Evolutionary conservation across 179 eudicot genomes (phyloP).

Genomic region (Actinidia chinensis): DNA sequence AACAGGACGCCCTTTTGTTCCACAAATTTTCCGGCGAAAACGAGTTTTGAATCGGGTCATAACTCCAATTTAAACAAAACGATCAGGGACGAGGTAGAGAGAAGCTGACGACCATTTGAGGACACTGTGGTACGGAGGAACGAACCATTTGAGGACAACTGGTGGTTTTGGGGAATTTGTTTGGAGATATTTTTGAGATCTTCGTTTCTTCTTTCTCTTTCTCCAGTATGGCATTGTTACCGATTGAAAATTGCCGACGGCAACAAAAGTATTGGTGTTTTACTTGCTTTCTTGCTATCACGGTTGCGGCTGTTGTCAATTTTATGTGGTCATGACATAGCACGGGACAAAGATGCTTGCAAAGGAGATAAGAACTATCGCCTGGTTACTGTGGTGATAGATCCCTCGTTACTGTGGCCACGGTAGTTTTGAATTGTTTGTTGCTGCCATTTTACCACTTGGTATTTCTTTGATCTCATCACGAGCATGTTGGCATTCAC

Average conservation of each 20-base stretch:
- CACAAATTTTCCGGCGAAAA: constrained; percentile 45
- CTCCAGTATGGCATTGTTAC: constrained; percentile 91
- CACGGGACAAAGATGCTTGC: constrained; percentile 67
- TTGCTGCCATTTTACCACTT: constrained; percentile 59
- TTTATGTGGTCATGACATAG: constrained; percentile 61
- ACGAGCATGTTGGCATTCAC: constrained; percentile 71
- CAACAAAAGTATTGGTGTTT: constrained; percentile 58
- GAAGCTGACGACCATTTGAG: constrained; percentile 82
- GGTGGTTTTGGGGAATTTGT: constrained; percentile 92
- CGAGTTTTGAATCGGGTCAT: constrained; percentile 47
- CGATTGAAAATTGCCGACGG: constrained; percentile 56
- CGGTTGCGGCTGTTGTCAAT: constrained; percentile 53
- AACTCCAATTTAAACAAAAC: constrained; percentile 55
- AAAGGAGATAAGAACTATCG: constrained; percentile 60
- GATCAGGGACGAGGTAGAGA: constrained; percentile 52
- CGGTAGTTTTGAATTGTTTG: constrained; percentile 53
- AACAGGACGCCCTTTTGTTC: constrained; percentile 48
- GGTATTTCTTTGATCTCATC: constrained; percentile 58
- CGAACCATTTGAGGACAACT: constrained; percentile 81
- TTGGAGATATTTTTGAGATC: constrained; percentile 80
- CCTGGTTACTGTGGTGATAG: too few relatives aligned
- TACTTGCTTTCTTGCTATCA: constrained; percentile 88
- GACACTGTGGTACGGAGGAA: constrained; percentile 99
- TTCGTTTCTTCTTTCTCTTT: constrained; percentile 92
- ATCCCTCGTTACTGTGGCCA: constrained; percentile 53